Conservation (phyloP, 2,329 filamentous ascomycete genomes). For the Dendrostoma leiphaemia region DNA sequence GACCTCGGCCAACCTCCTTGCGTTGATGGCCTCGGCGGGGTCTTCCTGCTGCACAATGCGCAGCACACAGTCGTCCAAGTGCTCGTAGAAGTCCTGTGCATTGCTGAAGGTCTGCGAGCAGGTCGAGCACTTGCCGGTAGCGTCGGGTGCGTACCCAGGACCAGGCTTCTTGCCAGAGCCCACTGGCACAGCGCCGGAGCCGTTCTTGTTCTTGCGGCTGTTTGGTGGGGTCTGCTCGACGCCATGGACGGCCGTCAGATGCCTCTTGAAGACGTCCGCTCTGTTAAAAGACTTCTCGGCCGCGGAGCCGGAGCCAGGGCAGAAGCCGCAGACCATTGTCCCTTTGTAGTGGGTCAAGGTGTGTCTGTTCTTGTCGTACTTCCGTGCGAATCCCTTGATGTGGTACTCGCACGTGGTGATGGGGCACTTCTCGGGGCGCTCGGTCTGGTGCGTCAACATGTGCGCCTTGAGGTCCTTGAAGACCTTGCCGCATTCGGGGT, state of each 20-base stretch:
- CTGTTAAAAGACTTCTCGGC: slow-evolving; percentile 95
- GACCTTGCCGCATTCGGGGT: slow-evolving; percentile 77
- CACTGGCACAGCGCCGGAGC: slow-evolving; percentile 27
- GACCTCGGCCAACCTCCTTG: slow-evolving; percentile 62
- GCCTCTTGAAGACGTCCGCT: slow-evolving; percentile 93
- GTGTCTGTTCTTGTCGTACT: slow-evolving; percentile 96
- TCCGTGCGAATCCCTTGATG: slow-evolving; percentile 86
- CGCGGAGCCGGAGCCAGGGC: slow-evolving; percentile 81
- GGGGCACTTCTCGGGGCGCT: slow-evolving; percentile 91
- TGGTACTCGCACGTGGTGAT: slow-evolving; percentile 92
- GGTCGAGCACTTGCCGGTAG: slow-evolving; percentile 92
- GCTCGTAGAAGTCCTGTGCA: slow-evolving; percentile 97
- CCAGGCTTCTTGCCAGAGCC: slow-evolving; percentile 59
- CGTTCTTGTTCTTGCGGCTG: slow-evolving; percentile 69
- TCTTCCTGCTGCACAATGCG: slow-evolving; percentile 72
- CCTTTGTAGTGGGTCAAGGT: slow-evolving; percentile 96
- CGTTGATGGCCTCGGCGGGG: slow-evolving; percentile 67
- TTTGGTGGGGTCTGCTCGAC: slow-evolving; percentile 93
- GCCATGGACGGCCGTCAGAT: slow-evolving; percentile 84
- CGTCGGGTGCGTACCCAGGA: slow-evolving; percentile 69
- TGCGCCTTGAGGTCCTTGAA: slow-evolving; percentile 94
- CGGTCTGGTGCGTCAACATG: slow-evolving; percentile 89
- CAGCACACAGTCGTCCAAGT: slow-evolving; percentile 76
- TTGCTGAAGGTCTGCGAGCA: slow-evolving; percentile 89
- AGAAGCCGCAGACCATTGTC: slow-evolving; percentile 96